These are phyloP conservation scores for Candida sp. DNA, from an alignment of 1,139 yeast genomes.

Conservation along the genomic window DNA sequence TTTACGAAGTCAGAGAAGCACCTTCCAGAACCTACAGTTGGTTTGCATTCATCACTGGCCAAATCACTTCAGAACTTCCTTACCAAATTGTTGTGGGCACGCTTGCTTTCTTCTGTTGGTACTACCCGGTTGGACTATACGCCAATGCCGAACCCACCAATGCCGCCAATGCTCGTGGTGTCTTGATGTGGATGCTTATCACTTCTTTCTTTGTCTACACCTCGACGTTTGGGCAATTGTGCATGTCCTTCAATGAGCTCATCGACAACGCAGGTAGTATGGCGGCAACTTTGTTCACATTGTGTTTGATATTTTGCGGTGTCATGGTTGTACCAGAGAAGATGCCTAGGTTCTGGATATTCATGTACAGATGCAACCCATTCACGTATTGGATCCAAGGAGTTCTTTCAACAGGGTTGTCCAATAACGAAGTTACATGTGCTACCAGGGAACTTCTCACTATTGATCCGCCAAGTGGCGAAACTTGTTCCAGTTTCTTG, in stretches of 20 bases:
- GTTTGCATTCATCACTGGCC: conserved; percentile 53
- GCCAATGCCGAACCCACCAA: conserved; percentile 49
- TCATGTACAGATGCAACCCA: conserved; percentile 70
- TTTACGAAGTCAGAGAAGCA: conserved; percentile 39
- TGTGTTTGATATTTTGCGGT: conserved; percentile 40
- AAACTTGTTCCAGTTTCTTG: conserved; percentile 62
- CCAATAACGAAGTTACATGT: conserved; percentile 29
- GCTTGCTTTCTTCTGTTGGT: conserved; percentile 72
- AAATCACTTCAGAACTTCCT: conserved; percentile 75
- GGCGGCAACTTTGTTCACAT: conserved; percentile 28
- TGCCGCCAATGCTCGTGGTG: conserved; percentile 39
- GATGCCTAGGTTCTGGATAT: conserved; percentile 48
- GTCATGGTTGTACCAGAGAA: conserved; percentile 25
- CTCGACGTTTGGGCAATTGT: conserved; percentile 41
- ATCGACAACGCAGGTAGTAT: conserved; percentile 45
- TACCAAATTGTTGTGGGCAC: conserved; percentile 74
- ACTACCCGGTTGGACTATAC: conserved; percentile 80
- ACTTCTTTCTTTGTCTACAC: conserved; percentile 37
- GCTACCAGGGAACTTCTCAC: conserved; percentile 26
- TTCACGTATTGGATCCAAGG: conserved; percentile 59
- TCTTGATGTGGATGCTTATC: conserved; percentile 47
- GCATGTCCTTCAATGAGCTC: conserved; percentile 40
- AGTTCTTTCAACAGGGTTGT: conserved; percentile 28
- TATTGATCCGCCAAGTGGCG: conserved; percentile 44
- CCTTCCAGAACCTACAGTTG: conserved; percentile 36